Evolutionary conservation across 78 protist genomes (phyloP), one percentile per base, ranked within the genome.

Genomic region (Cavenderia fasciculata): DNA sequence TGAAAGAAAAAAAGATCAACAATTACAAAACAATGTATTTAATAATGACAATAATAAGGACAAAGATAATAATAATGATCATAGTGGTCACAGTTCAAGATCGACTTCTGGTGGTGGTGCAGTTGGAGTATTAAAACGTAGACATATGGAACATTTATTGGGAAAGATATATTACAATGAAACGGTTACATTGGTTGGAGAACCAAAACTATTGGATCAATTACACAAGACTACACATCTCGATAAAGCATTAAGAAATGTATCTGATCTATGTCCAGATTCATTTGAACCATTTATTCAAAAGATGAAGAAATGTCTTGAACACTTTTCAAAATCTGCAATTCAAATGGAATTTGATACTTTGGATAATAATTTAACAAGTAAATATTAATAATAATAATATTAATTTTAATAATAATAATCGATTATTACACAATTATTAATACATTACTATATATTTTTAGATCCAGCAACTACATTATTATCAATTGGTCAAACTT

Each of bases 291-390:
- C 44, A 44, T 82, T 82, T 44, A 38, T 82, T n/a, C 40, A 69
- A 21, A 82, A 82, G 57, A 12, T 82, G 0, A 78, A 82, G 49
- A 74, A 82, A 56, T 56, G 69, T 16, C 57, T 68, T 21, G 68
- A 82, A 19, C 68, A 82, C 31, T 82, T 82, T 33, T 65, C 78
- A 40, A 65, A 51, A 56, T 68, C 90, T 11, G 36, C 90, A 10
- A n/a, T 82, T 47, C 78, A 69, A 68, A 68, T 57, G 59, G 90
- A 82, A n/a, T 82, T 82, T 82, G 90, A 82, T 82, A 65, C 16
- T 21, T 33, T 82, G 27, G 90, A 82, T 56, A 25, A 68, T 25
- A 54, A 82, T 8, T 29, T 44, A n/a, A 27, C 68, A 31, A n/a
- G 87, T 77, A 77, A 23, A 72, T 25, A 25, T 31, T 12, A 61